Evolutionary conservation across 176 grass and related monocot species (phyloP).

Genomic region (Aegilops sharonensis): DNA sequence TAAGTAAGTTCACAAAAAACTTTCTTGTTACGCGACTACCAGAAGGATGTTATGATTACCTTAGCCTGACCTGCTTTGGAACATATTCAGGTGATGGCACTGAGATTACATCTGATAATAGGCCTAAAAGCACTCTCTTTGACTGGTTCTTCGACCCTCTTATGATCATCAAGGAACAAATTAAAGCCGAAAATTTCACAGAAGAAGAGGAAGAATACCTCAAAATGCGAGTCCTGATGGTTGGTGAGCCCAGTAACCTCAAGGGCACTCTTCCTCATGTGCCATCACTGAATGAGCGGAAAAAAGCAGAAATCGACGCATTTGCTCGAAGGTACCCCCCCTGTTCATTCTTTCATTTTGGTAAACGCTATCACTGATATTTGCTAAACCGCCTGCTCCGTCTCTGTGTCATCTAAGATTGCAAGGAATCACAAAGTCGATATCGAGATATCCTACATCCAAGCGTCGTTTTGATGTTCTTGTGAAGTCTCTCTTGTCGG

Average conservation of each 20-base stretch:
- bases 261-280: constrained; percentile 54
- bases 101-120: constrained; percentile 83
- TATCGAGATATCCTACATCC: constrained; percentile 89
- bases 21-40: neutral
- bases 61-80: constrained; percentile 2
- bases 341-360: neutral
- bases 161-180: constrained; percentile 93
- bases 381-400: constrained; percentile 13
- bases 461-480: constrained; percentile 80
- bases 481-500: constrained; percentile 58
- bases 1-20: constrained; percentile 55
- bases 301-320: constrained; percentile 81
- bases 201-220: constrained; percentile 90
- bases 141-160: constrained; percentile 98
- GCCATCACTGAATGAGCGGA: constrained; percentile 60
- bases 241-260: constrained; percentile 53
- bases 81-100: constrained; percentile 56
- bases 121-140: constrained; percentile 62
- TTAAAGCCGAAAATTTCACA: constrained; percentile 75
- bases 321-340: constrained; percentile 69
- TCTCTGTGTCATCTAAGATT: constrained; percentile 42
- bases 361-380: neutral
- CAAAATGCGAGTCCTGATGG: constrained; percentile 60
- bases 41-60: neutral
- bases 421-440: constrained; percentile 91